Conservation (phyloP, 2,329 filamentous ascomycete species). For the Cyphellophora europaea region DNA sequence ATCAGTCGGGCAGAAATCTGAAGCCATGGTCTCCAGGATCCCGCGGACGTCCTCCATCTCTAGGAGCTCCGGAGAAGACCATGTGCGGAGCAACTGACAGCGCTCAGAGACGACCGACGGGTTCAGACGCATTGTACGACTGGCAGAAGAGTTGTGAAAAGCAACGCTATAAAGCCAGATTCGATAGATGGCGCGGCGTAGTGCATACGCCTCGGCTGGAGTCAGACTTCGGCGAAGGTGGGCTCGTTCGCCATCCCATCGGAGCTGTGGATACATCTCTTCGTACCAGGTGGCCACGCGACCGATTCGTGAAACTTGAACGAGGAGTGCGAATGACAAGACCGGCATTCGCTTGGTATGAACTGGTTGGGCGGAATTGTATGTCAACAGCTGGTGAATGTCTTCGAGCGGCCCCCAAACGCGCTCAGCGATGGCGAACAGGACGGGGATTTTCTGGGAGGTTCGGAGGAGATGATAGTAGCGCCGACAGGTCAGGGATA, state of each 20-base stretch:
- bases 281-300: constrained; percentile 48
- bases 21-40: constrained; percentile 47
- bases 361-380: constrained; percentile 50
- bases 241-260: constrained; percentile 49
- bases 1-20: constrained; percentile 52
- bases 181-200: constrained; percentile 51
- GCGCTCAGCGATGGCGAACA: constrained; percentile 42
- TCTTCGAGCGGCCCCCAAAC: constrained; percentile 52
- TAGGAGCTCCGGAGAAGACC: constrained; percentile 43
- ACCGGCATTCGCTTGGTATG: constrained; percentile 44
- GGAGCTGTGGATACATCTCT: constrained; percentile 53
- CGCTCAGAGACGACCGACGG: constrained; percentile 41
- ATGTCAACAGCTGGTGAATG: constrained; percentile 50
- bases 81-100: constrained; percentile 50
- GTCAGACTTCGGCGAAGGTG: constrained; percentile 46
- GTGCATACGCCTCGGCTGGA: constrained; percentile 36
- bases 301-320: constrained; percentile 46
- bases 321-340: constrained; percentile 45
- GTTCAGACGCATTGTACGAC: constrained; percentile 40
- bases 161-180: constrained; percentile 52
- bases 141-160: constrained; percentile 45
- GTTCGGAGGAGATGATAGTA: constrained; percentile 43
- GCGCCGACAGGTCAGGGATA: constrained; percentile 46
- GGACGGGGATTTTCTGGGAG: constrained; percentile 45
- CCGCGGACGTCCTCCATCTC: constrained; percentile 51